Percentiles rank a stretch among this genome's conserved stretches.
These are phyloP conservation scores for Globisporangium iwayamae DNA, from an alignment of 352 stramenopile genomes.

Conservation along the genomic window DNA sequence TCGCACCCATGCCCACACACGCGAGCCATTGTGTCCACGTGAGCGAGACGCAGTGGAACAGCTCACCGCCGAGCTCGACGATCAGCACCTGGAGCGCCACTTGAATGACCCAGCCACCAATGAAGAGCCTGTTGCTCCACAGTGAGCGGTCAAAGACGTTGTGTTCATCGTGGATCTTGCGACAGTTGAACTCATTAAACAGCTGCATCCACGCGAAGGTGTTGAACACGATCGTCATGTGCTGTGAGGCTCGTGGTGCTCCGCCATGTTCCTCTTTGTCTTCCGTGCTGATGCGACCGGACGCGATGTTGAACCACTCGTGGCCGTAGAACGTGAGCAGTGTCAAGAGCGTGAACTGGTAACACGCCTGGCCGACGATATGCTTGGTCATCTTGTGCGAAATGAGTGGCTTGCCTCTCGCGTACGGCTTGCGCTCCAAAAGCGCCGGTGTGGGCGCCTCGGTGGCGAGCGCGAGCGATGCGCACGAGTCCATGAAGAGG, in stretches of 20 bases:
- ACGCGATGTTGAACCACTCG: slow-evolving; percentile 16
- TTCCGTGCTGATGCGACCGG: slow-evolving; percentile 1
- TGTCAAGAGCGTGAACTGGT: slow-evolving; percentile 74
- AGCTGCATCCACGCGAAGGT: slow-evolving; percentile 97
- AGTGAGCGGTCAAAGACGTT: not conserved
- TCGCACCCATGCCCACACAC: slow-evolving; percentile 19
- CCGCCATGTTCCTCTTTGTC: slow-evolving; percentile 4
- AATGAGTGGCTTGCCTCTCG: slow-evolving; percentile 70
- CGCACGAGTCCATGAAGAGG: slow-evolving; percentile 93
- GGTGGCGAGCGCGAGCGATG: slow-evolving; percentile 86
- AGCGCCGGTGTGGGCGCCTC: slow-evolving; percentile 74
- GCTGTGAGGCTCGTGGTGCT: slow-evolving; percentile 29
- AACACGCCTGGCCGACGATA: slow-evolving; percentile 78
- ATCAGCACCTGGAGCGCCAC: slow-evolving; percentile 87
- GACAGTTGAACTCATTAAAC: slow-evolving; percentile 86
- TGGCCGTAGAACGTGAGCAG: slow-evolving; percentile 57
- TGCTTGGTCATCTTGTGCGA: slow-evolving; percentile 84
- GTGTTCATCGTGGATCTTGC: slow-evolving; percentile 75
- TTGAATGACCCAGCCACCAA: slow-evolving; percentile 73
- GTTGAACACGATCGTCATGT: slow-evolving; percentile 98
- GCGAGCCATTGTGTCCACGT: slow-evolving; percentile 20
- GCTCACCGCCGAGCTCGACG: slow-evolving; percentile 78
- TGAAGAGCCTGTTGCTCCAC: slow-evolving; percentile 52
- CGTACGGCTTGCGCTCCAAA: slow-evolving; percentile 74
- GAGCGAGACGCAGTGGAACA: slow-evolving; percentile 22